phyloP scores from a whole-genome alignment of 805 yeast genomes.

The Torulaspora microellipsoides region DNA sequence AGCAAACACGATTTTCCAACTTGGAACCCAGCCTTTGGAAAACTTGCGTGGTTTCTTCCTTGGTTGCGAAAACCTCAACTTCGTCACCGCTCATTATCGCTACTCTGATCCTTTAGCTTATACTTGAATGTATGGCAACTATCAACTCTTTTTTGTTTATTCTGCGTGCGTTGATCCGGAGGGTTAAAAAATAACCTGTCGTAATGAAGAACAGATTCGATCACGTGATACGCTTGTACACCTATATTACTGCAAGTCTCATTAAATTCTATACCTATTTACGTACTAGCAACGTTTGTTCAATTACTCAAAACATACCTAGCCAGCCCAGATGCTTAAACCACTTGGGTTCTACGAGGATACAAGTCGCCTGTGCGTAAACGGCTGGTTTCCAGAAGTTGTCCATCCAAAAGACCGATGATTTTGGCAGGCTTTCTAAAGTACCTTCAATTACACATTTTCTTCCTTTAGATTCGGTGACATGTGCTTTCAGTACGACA shows the following conservation, averaged over 20 bases:
- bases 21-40: slow-evolving; percentile 56
- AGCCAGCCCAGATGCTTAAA: slow-evolving; percentile 64
- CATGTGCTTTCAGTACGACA: slow-evolving; percentile 63
- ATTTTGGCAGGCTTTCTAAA: slow-evolving; percentile 35
- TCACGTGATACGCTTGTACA: no score
- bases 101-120: no score
- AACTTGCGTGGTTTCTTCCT: slow-evolving; percentile 63
- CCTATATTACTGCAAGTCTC: no score
- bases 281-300: no score
- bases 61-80: slow-evolving; percentile 45
- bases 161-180: no score
- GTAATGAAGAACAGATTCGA: no score
- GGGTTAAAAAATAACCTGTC: no score
- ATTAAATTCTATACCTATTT: no score
- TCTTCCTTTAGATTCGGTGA: slow-evolving; percentile 64
- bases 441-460: slow-evolving; percentile 79
- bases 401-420: neutral
- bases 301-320: slow-evolving; percentile 33
- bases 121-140: no score
- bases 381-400: slow-evolving; percentile 27
- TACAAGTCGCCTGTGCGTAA: slow-evolving; percentile 61
- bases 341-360: slow-evolving; percentile 86
- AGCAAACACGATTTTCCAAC: slow-evolving; percentile 80
- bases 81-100: slow-evolving; percentile 27
- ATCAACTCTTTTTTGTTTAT: no score